Conservation (phyloP, 208 protist genomes). For the Trichomonas tenax region DNA sequence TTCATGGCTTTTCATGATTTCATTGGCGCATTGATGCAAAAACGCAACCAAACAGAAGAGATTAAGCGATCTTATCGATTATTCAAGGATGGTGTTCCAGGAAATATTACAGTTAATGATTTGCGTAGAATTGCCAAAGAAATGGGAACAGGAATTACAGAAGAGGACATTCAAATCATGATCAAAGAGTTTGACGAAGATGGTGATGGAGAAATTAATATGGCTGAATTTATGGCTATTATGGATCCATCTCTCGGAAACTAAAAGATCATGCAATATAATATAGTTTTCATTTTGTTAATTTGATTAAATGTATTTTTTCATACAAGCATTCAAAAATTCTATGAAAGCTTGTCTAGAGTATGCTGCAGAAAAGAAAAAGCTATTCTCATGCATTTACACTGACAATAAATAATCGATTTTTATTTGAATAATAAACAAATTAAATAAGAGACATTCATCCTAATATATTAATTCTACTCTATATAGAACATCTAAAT, state of each 20-base stretch:
- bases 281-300: too few species aligned
- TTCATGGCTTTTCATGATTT: background rate
- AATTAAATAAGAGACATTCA: too few species aligned
- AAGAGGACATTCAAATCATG: constrained; percentile 87
- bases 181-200: constrained; percentile 86
- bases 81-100: constrained; percentile 50
- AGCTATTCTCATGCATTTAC: too few species aligned
- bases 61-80: constrained; percentile 48
- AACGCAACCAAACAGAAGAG: constrained; percentile 51
- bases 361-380: too few species aligned
- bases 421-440: too few species aligned
- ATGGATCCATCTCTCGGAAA: background rate
- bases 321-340: too few species aligned
- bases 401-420: too few species aligned
- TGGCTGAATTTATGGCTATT: constrained; percentile 6
- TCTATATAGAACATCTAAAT: too few species aligned
- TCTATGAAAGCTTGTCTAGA: too few species aligned
- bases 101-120: constrained; percentile 47
- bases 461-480: too few species aligned
- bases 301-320: too few species aligned
- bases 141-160: constrained; percentile 38
- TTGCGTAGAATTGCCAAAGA: constrained; percentile 44
- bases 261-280: background rate
- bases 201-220: constrained; percentile 55
- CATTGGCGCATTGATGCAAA: constrained; percentile 64